Base-by-base conservation (phyloP, 106 monocot species). In the Dendrobium chrysotoxum region DNA sequence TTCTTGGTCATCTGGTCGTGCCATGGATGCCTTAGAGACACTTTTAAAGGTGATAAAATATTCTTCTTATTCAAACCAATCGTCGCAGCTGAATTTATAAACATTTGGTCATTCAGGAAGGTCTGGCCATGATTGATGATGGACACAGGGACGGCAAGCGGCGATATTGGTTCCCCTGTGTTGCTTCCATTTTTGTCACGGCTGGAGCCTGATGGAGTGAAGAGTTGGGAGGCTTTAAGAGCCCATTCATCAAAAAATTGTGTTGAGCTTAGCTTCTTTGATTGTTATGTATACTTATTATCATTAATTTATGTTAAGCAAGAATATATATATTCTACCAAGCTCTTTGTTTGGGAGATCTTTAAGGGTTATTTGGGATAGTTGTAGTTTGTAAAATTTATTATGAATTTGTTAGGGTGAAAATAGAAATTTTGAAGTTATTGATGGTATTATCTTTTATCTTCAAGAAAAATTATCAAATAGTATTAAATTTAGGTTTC, bases 101-200 rank as follows among this genome's bases (percentile, higher is more conserved):
- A 28, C 40, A 77, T 61, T 80, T 40, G 38, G 80, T 70, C 26
- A 50, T 81, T 23, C 88, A 97, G 97, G 97, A 94, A 61, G 94
- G 97, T 40, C 91, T 97, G 82, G 92, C 94, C 7, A 94, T 97
- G 97, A 92, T 97, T 53, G 97, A 97, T 82, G 97, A 97, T 86
- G 94, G 97, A 6, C 94, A 97, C 74, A 86, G 78, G 76, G 97
- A 97, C 75, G 81, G 94, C 11, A 91, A 86, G 31, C 87, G 94
- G 10, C 87, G 92, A 26, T 92, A 90, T 78, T 94, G 97, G 97
- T 97, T 97, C 84, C 97, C 97, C 16, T 97, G 97, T 87, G 94
- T 92, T 18, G 86, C 89, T 77, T 58, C 94, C 28, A 86, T 86
- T 54, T 92, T 86, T 78, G 75, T 80, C 21, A 75, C 78, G 7